Evolutionary conservation across 495 filamentous ascomycete species (phyloP), one percentile per base, ranked within the genome.

Genomic region (Talaromyces nanjingensis): DNA sequence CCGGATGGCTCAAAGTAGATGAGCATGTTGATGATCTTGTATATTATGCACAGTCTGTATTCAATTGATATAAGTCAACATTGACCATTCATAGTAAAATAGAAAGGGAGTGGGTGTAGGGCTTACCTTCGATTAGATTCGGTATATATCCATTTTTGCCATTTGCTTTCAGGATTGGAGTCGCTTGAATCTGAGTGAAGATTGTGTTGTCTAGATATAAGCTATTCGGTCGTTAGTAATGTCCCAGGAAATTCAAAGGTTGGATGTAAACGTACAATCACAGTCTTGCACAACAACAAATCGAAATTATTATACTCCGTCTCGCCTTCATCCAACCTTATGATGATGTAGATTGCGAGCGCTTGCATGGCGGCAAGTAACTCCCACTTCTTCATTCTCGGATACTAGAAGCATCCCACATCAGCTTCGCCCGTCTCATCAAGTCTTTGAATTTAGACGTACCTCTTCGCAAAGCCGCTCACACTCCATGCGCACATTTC

Each of bases 61-160:
- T n/a, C n/a, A n/a, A n/a, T n/a, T n/a, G n/a, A n/a, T 29, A 20
- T 20, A 45, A 47, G 7, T 45, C 5, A n/a, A 14, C 42, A 45
- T 45, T 11, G 1, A n/a, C 16, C 42, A 45, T 45, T 11, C 5
- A 6, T 18, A 60, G 59, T 70, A 66, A 69, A 68, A 39, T 60
- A 45, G n/a, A 8, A 6, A 2, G 11, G 1, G 58, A n/a, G 37
- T 42, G 37, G 14, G 37, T 9, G 25, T n/a, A 16, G 11, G 16
- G 34, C 59, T 61, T 59, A 73, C 71, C 73, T 73, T 71, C 71
- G 67, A 61, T 63, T 68, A 45, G 74, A 77, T 72, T 82, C 79
- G 42, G 75, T 70, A 64, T 73, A 77, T 18, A 80, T 68, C 79
- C 79, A 82, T 22, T 77, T 68, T 65, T 77, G 71, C 79, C 79